Evolutionary conservation across 257 asterid genomes (phyloP), one percentile per base, ranked within the genome.

Genomic region (Jacaranda copaia): DNA sequence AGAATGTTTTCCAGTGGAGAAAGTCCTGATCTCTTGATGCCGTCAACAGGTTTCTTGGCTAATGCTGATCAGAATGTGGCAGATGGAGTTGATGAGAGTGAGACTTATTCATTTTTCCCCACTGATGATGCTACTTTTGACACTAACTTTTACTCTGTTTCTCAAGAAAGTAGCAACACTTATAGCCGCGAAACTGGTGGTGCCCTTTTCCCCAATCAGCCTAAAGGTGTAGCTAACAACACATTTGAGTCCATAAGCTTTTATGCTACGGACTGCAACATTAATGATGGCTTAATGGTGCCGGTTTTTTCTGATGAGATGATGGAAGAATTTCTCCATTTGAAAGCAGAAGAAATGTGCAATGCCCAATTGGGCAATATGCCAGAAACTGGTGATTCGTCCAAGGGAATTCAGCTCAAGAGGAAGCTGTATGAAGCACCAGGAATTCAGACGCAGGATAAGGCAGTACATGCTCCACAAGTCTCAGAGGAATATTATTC

Each of bases 161-260:
- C 94, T 84, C 90, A 86, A 81, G 96, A 88, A 74, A 88, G 88
- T 70, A 87, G 91, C 93, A 79, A 25, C 32, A 25, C 32, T 25
- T 0, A 80, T 58, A 70, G 80, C 25, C 69, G 74, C 65, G 85
- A 79, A 68, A 43, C 83, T 57, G 80, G 72, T n/a, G 55, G 42
- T 19, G 51, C 74, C 76, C 61, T 51, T 72, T 73, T 82, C 48
- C 39, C 76, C 32, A 68, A 45, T 51, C 60, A 75, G 1, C 46
- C 66, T 32, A 65, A 79, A 68, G 65, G 69, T 52, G 68, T 60
- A 58, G 46, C 66, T 35, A 53, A 48, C 49, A 75, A 56, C 72
- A 20, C 77, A 11, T 43, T n/a, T 25, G 84, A 12, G 64, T 57
- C 81, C 84, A 77, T 68, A 70, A 81, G 74, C 63, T 79, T 73